phyloP scores from a whole-genome alignment of 495 filamentous ascomycete genomes.

The Cercophora scortea region DNA sequence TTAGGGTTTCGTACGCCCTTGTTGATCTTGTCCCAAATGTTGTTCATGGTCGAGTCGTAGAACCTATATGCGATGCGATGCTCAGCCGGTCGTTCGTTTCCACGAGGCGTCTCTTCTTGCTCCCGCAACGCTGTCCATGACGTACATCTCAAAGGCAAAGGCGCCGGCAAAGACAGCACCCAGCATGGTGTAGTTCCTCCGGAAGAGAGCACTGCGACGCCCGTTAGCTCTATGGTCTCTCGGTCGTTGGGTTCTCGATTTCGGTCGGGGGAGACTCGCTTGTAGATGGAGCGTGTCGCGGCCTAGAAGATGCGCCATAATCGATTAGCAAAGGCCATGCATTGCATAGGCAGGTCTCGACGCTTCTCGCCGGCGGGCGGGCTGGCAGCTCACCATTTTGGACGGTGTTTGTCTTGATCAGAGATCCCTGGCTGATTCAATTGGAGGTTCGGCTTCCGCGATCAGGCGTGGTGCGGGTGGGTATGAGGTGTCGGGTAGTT shows the following conservation, averaged over 20 bases:
- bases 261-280: slow-evolving; percentile 49
- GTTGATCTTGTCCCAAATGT: slow-evolving; percentile 84
- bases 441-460: slow-evolving; percentile 9
- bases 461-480: slow-evolving; percentile 9
- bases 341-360: too few relatives aligned
- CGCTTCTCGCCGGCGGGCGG: neutral
- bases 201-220: slow-evolving; percentile 64
- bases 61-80: slow-evolving; percentile 40
- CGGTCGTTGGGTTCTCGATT: neutral
- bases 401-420: slow-evolving; percentile 2
- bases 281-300: slow-evolving; percentile 52
- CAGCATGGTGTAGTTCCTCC: slow-evolving; percentile 78
- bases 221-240: slow-evolving; percentile 19
- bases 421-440: slow-evolving; percentile 13
- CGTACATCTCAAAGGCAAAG: slow-evolving; percentile 92
- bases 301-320: slow-evolving; percentile 23
- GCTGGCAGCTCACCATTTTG: slow-evolving; percentile 30
- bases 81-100: neutral
- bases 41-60: slow-evolving; percentile 70
- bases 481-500: slow-evolving; percentile 5
- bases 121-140: neutral
- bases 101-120: neutral
- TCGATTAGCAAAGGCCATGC: neutral
- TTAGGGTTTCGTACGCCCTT: slow-evolving; percentile 57
- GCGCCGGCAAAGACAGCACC: slow-evolving; percentile 76